Evolutionary conservation across 345 rosid genomes (phyloP).

Genomic region (Eucalyptus sp.): DNA sequence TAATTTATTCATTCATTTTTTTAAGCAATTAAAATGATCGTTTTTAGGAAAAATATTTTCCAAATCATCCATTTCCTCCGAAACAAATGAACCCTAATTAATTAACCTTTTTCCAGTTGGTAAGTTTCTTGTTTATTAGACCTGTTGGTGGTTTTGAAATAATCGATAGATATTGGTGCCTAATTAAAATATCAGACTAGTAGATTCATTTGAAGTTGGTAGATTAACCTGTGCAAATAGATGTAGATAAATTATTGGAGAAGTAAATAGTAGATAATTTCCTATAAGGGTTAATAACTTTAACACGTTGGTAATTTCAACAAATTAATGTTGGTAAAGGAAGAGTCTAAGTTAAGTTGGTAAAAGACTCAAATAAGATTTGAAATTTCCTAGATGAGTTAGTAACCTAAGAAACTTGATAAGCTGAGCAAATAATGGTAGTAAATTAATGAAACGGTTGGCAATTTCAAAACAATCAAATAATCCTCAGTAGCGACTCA

Average conservation of each 20-base stretch:
- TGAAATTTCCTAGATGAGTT: not conserved
- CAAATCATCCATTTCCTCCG: rapidly evolving
- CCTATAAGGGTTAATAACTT: not conserved
- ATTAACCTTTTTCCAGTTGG: not conserved
- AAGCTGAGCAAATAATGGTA: not conserved
- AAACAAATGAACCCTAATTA: too few relatives aligned
- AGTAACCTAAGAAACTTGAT: not conserved
- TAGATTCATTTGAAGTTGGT: not conserved
- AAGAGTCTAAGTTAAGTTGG: not conserved
- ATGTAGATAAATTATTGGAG: not conserved
- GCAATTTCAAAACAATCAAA: not conserved
- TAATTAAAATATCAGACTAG: too few relatives aligned
- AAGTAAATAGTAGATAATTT: not conserved
- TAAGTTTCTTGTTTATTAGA: not conserved
- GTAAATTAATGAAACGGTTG: not conserved
- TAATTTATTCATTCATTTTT: too few relatives aligned
- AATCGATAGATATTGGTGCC: not conserved
- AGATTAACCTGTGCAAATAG: not conserved
- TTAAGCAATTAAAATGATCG: too few relatives aligned
- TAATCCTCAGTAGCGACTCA: not conserved
- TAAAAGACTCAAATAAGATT: not conserved
- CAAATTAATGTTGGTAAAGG: not conserved
- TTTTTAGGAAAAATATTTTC: too few relatives aligned
- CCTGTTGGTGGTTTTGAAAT: not conserved
- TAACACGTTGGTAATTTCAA: not conserved